These are phyloP conservation scores for Rhodotorula sp. DNA, from an alignment of 1,284 basidiomycete genomes.

Conservation along the genomic window DNA sequence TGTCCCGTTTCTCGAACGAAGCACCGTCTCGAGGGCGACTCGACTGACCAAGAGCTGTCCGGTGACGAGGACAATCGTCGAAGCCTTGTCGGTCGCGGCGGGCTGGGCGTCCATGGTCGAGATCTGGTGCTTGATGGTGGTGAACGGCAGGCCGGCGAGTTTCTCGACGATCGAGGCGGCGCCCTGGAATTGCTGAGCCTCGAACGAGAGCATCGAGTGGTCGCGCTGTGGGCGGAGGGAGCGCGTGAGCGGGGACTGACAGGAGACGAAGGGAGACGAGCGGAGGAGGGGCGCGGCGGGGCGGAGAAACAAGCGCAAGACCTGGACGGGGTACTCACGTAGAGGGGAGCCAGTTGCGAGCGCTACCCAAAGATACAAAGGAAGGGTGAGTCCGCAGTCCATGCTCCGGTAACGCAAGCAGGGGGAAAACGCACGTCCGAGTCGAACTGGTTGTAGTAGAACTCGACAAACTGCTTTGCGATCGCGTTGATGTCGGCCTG, in stretches of 20 bases:
- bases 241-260: neutral
- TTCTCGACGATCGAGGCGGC: conserved; percentile 68
- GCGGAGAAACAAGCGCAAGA: conserved; percentile 49
- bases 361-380: neutral
- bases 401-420: neutral
- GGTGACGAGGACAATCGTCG: conserved; percentile 82
- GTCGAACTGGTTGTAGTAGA: conserved; percentile 74
- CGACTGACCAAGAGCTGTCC: conserved; percentile 69
- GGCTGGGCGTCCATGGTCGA: conserved; percentile 87
- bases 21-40: neutral
- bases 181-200: conserved; percentile 67
- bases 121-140: conserved; percentile 76
- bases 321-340: conserved; percentile 51
- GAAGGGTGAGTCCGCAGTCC: neutral
- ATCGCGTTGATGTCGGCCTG: conserved; percentile 70
- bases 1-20: neutral
- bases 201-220: conserved; percentile 85
- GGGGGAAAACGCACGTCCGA: conserved; percentile 49
- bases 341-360: neutral
- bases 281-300: neutral
- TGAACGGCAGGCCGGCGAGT: conserved; percentile 75
- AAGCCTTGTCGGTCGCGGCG: conserved; percentile 62
- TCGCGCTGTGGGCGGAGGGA: conserved; percentile 59
- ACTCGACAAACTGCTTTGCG: conserved; percentile 64
- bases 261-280: neutral